A percentile compares a stretch with the other conserved stretches of the same genome.
These are phyloP conservation scores for Mycena amicta DNA, from an alignment of 768 basidiomycete genomes.

Conservation along the genomic window DNA sequence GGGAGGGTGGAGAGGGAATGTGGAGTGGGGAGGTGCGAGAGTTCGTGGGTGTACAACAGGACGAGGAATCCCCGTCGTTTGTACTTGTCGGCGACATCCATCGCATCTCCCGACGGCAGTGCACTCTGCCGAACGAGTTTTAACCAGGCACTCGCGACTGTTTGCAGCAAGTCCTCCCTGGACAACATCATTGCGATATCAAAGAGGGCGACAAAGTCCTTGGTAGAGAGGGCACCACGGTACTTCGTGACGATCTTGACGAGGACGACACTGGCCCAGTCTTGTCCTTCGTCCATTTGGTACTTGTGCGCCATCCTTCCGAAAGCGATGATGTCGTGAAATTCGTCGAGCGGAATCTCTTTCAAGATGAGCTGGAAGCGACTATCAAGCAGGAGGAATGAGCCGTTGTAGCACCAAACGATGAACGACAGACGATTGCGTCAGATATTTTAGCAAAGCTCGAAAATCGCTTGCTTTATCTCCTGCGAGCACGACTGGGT, in stretches of 20 bases:
- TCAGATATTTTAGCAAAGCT: neutral
- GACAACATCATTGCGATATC: neutral
- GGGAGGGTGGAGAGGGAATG: neutral
- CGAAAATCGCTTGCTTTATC: neutral
- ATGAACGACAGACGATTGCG: neutral
- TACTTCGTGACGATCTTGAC: neutral
- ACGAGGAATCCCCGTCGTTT: neutral
- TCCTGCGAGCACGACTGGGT: neutral
- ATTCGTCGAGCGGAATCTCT: neutral
- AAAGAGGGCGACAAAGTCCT: neutral
- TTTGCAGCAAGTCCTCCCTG: neutral
- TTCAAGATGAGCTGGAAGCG: neutral
- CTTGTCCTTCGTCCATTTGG: neutral
- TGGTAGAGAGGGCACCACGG: neutral
- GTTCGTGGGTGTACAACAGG: neutral
- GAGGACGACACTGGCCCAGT: neutral
- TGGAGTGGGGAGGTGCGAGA: neutral
- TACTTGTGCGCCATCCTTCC: neutral
- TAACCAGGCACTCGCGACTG: neutral
- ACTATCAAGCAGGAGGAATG: neutral
- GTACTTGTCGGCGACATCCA: neutral
- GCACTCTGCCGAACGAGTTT: neutral
- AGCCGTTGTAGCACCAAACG: neutral
- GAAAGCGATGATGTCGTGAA: neutral
- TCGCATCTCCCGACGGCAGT: neutral